Conservation (phyloP, 768 basidiomycete species). For the Lactifluus hygrophoroides region DNA sequence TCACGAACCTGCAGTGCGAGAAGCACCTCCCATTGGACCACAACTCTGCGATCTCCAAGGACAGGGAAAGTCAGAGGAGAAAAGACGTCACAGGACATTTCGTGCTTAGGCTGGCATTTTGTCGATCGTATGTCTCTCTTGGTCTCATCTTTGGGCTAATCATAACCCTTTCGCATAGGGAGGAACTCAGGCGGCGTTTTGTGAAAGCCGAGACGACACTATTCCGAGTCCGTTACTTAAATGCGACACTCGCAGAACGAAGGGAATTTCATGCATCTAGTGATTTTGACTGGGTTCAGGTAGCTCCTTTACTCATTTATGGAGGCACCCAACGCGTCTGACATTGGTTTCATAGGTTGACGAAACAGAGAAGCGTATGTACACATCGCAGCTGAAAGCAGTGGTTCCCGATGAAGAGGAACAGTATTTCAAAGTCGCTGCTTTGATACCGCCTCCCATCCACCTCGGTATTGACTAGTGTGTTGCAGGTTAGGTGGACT, state of each 20-base stretch:
- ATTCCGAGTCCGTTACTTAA: slow-evolving; percentile 76
- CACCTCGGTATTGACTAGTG: neutral
- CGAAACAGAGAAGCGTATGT: slow-evolving; percentile 43
- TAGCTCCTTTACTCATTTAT: slow-evolving; percentile 24
- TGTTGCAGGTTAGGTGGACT: slow-evolving; percentile 83
- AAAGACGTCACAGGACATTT: slow-evolving; percentile 91
- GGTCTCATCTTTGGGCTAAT: neutral
- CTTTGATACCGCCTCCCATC: neutral
- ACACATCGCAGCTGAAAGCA: slow-evolving; percentile 40
- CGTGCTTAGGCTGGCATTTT: slow-evolving; percentile 89
- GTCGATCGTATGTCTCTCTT: slow-evolving; percentile 72
- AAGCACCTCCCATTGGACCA: slow-evolving; percentile 70
- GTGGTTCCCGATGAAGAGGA: slow-evolving; percentile 41
- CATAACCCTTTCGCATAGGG: slow-evolving; percentile 38
- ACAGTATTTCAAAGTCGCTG: slow-evolving; percentile 64
- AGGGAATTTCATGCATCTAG: slow-evolving; percentile 55
- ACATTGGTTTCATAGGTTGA: slow-evolving; percentile 39
- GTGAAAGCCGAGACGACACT: slow-evolving; percentile 81
- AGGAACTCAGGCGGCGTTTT: slow-evolving; percentile 83
- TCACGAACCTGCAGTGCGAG: slow-evolving; percentile 53
- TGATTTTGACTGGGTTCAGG: slow-evolving; percentile 58
- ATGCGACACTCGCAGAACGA: slow-evolving; percentile 47
- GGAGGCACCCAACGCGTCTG: neutral
- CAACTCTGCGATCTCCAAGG: slow-evolving; percentile 39
- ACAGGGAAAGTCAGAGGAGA: slow-evolving; percentile 55